A percentile compares a stretch with the other conserved stretches of the same genome.
Evolutionary conservation across 306 rosid species (phyloP).

Genomic region (Prunus kanzakura): DNA sequence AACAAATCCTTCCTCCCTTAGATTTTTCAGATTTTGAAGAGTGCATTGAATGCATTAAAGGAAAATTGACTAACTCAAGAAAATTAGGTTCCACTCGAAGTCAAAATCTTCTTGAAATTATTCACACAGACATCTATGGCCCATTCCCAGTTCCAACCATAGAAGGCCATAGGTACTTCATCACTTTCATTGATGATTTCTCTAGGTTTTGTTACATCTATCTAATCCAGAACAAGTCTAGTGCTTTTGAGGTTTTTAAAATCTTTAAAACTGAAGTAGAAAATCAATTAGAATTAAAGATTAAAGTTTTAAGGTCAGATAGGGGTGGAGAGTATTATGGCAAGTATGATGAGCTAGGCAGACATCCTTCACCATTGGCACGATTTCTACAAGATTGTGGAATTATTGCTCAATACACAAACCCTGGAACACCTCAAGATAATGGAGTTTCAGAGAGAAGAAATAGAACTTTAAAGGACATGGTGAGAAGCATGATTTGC

Average conservation of each 20-base stretch:
- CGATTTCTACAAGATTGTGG: not conserved
- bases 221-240: too few relatives aligned
- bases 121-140: not conserved
- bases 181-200: not conserved
- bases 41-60: not conserved
- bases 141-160: not conserved
- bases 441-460: not conserved
- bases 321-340: too few relatives aligned
- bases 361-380: too few relatives aligned
- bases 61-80: not conserved
- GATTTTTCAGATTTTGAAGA: not conserved
- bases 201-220: not conserved
- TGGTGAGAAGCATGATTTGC: not conserved
- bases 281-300: not conserved
- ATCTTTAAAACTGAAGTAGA: not conserved
- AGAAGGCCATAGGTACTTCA: not conserved
- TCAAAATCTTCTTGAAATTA: not conserved
- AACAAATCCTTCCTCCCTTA: not conserved
- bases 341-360: too few relatives aligned
- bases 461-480: too few relatives aligned
- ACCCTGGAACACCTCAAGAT: not conserved
- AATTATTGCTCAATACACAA: too few relatives aligned
- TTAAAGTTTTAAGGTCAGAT: too few relatives aligned
- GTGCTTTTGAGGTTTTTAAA: not conserved
- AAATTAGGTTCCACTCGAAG: not conserved